These are phyloP conservation scores for Tetrastigma voinierianum DNA, from an alignment of 164 flowering plant genomes.

Conservation along the genomic window DNA sequence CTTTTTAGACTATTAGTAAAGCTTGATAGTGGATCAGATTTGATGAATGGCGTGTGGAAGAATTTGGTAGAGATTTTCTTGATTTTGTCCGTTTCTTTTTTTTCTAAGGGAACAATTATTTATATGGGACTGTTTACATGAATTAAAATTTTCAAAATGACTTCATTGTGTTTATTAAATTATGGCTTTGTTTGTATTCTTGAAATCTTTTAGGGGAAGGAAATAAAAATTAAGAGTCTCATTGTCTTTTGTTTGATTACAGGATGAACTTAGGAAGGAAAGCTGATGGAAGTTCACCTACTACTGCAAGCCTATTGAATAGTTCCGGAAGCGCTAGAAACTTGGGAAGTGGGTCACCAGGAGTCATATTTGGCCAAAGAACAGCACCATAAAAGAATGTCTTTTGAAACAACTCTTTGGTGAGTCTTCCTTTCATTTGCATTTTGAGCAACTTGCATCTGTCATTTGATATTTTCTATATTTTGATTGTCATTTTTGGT, in stretches of 20 bases:
- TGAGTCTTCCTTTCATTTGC: slow-evolving; percentile 23
- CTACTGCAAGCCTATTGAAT: background rate
- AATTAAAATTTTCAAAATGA: background rate
- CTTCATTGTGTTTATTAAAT: background rate
- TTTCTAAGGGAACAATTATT: too few species aligned
- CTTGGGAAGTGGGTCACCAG: slow-evolving; percentile 47
- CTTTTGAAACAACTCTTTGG: slow-evolving; percentile 71
- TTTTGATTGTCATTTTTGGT: background rate
- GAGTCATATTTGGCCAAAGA: slow-evolving; percentile 78
- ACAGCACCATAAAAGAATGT: slow-evolving; percentile 62
- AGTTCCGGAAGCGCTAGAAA: slow-evolving; percentile 28
- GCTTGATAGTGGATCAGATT: background rate
- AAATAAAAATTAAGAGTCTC: too few species aligned
- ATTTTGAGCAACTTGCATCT: background rate
- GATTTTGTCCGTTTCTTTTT: too few species aligned
- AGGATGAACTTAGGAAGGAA: slow-evolving; percentile 33
- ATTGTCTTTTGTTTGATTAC: background rate
- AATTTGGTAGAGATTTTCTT: too few species aligned
- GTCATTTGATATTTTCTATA: background rate
- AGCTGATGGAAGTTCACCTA: slow-evolving; percentile 4
- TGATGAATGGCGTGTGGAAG: background rate
- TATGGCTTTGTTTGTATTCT: background rate
- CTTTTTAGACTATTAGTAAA: too few species aligned
- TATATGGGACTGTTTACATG: background rate
- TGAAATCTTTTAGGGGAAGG: too few species aligned